phyloP scores from a whole-genome alignment of 352 stramenopile species.

The Phytophthora citricola region DNA sequence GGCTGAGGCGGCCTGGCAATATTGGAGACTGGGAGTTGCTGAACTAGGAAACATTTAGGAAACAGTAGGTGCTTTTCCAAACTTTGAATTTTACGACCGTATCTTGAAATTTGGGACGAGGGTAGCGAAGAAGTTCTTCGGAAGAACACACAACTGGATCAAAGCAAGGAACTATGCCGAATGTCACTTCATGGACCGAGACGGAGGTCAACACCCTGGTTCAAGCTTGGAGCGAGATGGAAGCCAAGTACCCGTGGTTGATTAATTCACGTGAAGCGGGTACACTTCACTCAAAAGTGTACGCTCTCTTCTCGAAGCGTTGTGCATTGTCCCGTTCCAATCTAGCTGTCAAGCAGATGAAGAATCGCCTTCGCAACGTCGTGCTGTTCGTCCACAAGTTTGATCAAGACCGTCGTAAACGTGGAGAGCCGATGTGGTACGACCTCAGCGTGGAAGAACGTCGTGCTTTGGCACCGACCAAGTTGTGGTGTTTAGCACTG shows the following conservation, averaged over 20 bases:
- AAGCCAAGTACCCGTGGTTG: slow-evolving; percentile 20
- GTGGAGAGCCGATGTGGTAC: slow-evolving; percentile 26
- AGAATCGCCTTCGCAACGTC: slow-evolving; percentile 19
- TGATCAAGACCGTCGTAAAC: slow-evolving; percentile 15
- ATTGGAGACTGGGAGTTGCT: too few species aligned
- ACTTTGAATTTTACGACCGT: too few species aligned
- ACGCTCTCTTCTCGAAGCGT: slow-evolving; percentile 14
- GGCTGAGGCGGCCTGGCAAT: too few species aligned
- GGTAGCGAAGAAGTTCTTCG: background rate
- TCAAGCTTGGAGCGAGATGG: slow-evolving; percentile 29
- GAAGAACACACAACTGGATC: background rate
- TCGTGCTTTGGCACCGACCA: background rate
- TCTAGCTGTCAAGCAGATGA: slow-evolving; percentile 7
- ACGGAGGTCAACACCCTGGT: slow-evolving; percentile 23
- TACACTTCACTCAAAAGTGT: slow-evolving; percentile 23
- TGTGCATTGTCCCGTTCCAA: slow-evolving; percentile 15
- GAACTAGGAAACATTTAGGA: too few species aligned
- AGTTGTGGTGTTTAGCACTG: background rate
- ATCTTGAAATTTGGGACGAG: background rate
- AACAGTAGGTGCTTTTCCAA: too few species aligned
- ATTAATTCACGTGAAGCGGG: slow-evolving; percentile 4
- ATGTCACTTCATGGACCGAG: slow-evolving; percentile 20
- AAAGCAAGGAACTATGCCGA: background rate
- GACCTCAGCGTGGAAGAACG: slow-evolving; percentile 13
- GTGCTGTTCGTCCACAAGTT: slow-evolving; percentile 27